phyloP scores from a whole-genome alignment of 176 grass and related monocot species.

The Aegilops speltoides region DNA sequence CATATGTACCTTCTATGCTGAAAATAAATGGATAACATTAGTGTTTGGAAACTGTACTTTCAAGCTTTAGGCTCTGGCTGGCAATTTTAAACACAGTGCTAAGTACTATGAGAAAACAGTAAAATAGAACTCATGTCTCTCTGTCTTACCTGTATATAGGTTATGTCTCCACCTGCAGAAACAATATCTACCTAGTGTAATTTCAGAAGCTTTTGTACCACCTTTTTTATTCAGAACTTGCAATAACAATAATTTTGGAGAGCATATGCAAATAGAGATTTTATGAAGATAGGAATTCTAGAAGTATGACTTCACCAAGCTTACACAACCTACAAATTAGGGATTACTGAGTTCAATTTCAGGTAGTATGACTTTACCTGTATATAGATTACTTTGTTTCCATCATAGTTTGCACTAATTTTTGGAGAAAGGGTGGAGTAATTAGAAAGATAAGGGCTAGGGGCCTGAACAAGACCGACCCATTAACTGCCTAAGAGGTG shows the following conservation, averaged over 20 bases:
- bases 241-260: not conserved
- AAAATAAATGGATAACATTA: conserved; percentile 8
- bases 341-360: not conserved
- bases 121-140: not conserved
- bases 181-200: not conserved
- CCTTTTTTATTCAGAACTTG: not conserved
- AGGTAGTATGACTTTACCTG: no score
- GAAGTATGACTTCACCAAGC: not conserved
- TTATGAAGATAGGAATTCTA: not conserved
- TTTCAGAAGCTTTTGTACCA: not conserved
- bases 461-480: not conserved
- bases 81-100: not conserved
- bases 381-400: no score
- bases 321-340: not conserved
- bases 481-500: not conserved
- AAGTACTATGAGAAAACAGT: not conserved
- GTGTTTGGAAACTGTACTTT: not conserved
- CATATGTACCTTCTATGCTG: conserved; percentile 55
- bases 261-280: not conserved
- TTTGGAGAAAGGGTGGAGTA: no score
- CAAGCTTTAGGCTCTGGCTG: not conserved
- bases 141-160: not conserved
- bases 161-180: not conserved
- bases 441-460: no score
- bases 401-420: no score